These are phyloP conservation scores for Malus sylvestris DNA, from an alignment of 306 rosid species.

Conservation along the genomic window DNA sequence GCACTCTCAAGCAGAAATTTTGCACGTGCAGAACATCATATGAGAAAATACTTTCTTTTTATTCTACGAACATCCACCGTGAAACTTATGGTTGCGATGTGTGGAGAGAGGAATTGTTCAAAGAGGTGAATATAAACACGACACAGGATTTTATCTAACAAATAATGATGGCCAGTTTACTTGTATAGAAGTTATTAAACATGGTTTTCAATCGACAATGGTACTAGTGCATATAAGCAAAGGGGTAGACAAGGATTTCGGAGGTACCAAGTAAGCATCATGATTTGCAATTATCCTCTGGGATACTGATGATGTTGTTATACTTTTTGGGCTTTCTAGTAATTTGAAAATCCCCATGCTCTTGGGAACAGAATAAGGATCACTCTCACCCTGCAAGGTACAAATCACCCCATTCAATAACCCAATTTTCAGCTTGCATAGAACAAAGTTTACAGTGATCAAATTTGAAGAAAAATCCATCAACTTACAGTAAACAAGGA, in stretches of 20 bases:
- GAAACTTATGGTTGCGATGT: not conserved
- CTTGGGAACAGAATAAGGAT: constrained; percentile 77
- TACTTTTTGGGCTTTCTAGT: constrained; percentile 80
- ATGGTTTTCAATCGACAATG: not conserved
- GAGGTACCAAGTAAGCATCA: constrained; percentile 72
- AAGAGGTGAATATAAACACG: not conserved
- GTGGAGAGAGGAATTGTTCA: not conserved
- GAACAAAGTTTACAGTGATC: not conserved
- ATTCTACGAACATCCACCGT: not conserved
- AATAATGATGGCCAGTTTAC: not conserved
- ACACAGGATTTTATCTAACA: not conserved
- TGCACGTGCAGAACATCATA: not conserved
- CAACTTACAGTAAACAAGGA: constrained; percentile 42
- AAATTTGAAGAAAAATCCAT: constrained; percentile 1
- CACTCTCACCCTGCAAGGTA: constrained; percentile 48
- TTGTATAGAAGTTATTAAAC: not conserved
- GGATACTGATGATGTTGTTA: constrained; percentile 73
- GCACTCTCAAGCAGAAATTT: not conserved
- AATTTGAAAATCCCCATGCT: constrained; percentile 75
- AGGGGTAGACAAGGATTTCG: not conserved
- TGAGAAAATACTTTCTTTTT: not conserved
- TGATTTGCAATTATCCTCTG: constrained; percentile 90
- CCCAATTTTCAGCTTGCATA: not conserved
- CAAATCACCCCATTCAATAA: constrained; percentile 11
- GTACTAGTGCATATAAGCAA: not conserved